phyloP scores from a whole-genome alignment of 371 early-diverging fungal genomes.

The Chytridium lagenaria region DNA sequence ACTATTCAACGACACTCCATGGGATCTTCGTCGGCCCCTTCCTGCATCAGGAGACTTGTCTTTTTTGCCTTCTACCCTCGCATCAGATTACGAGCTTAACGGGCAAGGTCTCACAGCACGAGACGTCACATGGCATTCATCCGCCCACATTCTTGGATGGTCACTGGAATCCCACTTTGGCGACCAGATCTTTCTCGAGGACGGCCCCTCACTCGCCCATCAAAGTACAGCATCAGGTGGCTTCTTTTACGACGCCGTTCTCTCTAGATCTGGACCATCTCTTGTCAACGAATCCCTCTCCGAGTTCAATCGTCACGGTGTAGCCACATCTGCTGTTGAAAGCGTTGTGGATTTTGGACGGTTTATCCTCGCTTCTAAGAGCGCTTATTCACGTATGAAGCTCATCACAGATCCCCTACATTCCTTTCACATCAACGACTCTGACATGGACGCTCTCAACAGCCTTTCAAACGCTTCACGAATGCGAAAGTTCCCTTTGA shows the following conservation, averaged over 20 bases:
- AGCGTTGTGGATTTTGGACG: too few species aligned
- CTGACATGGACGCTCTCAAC: constrained; percentile 32
- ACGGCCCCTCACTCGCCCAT: constrained; percentile 43
- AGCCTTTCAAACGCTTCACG: constrained; percentile 45
- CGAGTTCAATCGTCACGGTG: neutral
- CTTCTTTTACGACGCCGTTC: constrained; percentile 53
- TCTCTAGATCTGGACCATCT: constrained; percentile 15
- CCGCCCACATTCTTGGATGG: constrained; percentile 55
- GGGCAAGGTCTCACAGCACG: constrained; percentile 1
- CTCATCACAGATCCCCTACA: neutral
- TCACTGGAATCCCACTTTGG: constrained; percentile 51
- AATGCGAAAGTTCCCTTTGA: constrained; percentile 54
- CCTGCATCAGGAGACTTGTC: constrained; percentile 5
- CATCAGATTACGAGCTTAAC: neutral
- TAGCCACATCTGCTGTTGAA: too few species aligned
- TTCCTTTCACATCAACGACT: constrained; percentile 30
- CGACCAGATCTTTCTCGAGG: constrained; percentile 44
- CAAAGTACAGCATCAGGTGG: constrained; percentile 38
- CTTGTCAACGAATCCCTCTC: constrained; percentile 16
- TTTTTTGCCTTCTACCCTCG: constrained; percentile 1
- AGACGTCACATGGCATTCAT: constrained; percentile 48
- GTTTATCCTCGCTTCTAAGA: too few species aligned
- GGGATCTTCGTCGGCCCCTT: constrained; percentile 33
- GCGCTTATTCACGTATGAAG: too few species aligned
- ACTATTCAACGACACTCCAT: constrained; percentile 14